Percentiles rank a stretch among this genome's conserved stretches.
phyloP scores from a whole-genome alignment of 768 basidiomycete species.

The Boletus coccyginus region DNA sequence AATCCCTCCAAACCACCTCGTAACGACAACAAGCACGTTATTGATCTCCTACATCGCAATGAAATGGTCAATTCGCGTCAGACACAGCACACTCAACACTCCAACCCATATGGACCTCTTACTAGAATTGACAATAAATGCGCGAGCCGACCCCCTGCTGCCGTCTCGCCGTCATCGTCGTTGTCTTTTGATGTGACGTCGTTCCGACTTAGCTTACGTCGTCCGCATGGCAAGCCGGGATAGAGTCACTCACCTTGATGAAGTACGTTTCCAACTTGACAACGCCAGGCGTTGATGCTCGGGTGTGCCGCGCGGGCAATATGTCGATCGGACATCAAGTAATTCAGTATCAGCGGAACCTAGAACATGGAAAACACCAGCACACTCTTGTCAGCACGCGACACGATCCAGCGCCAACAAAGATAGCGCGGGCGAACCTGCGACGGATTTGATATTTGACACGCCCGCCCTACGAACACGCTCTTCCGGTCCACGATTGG shows the following conservation, averaged over 20 bases:
- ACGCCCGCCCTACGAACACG: conserved; percentile 82
- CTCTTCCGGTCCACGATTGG: conserved; percentile 86
- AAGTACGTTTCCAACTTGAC: conserved; percentile 59
- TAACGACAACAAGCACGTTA: conserved; percentile 87
- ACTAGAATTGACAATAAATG: conserved; percentile 90
- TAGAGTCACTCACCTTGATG: conserved; percentile 60
- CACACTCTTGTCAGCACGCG: background rate
- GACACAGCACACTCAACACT: background rate
- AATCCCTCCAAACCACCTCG: conserved; percentile 91
- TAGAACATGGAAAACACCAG: conserved; percentile 27
- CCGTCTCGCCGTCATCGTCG: conserved; percentile 92
- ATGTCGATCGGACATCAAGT: conserved; percentile 67
- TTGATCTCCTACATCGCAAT: conserved; percentile 57
- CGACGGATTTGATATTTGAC: conserved; percentile 70
- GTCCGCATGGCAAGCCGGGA: background rate
- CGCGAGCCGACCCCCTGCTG: conserved; percentile 86
- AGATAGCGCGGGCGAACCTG: conserved; percentile 45
- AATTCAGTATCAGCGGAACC: conserved; percentile 66
- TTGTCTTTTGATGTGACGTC: conserved; percentile 56
- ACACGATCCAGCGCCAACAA: background rate
- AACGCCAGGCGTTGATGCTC: conserved; percentile 80
- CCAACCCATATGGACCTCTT: conserved; percentile 17
- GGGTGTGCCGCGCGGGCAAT: conserved; percentile 78
- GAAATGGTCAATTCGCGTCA: background rate
- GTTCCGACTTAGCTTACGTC: conserved; percentile 1